Base-by-base conservation (phyloP, 2,329 filamentous ascomycete genomes). In the Herpotrichia juniperi region DNA sequence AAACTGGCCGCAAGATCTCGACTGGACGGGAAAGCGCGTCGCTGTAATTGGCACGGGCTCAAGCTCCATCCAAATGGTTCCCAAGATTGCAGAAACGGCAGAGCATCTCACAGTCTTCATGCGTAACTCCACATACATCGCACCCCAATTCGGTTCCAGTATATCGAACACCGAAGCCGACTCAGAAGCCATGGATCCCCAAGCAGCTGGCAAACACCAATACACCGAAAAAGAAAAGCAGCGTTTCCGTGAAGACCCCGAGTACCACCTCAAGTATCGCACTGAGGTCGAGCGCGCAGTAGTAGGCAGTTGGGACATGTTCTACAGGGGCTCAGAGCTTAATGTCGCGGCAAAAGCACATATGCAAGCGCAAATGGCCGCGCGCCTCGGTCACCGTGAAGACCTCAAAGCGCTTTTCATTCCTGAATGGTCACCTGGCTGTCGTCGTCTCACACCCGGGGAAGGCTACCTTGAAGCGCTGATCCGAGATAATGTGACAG, bases 391-490 rank as follows among this genome's bases (percentile, higher is more conserved):
- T 17, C 24, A 43, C 22, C 35, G 37, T 5, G 35, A 49, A 32
- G 37, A 50, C 26, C 37, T 34, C 24, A 50, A 50, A 28, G 24
- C 22, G 19, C 28, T 19, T n/a, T 42, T 44, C 16, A 43, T 43
- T 19, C 47, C 47, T 24, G 22, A n/a, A 6, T 50, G 47, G 47
- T 50, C 37, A 5, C 37, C 28, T 35, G 47, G 37, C 12, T 43
- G 47, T 30, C 47, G 39, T 10, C 46, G 46, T 31, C 46, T 49
- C 24, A 49, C 46, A 11, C 46, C 46, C 9, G 85, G 86, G 0
- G 85, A 86, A 0, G 86, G 86, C 0, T 89, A 89, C 59, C 79
- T 90, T 6, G 87, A 89, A 64, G 85, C 86, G 0, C 74, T 89
- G 24, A 78, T 79, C 0, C 78, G 83, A 54, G 7, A 21, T 4